Evolutionary conservation across 2,329 filamentous ascomycete species (phyloP), one percentile per base, ranked within the genome.

Genomic region (Colletotrichum aenigma): DNA sequence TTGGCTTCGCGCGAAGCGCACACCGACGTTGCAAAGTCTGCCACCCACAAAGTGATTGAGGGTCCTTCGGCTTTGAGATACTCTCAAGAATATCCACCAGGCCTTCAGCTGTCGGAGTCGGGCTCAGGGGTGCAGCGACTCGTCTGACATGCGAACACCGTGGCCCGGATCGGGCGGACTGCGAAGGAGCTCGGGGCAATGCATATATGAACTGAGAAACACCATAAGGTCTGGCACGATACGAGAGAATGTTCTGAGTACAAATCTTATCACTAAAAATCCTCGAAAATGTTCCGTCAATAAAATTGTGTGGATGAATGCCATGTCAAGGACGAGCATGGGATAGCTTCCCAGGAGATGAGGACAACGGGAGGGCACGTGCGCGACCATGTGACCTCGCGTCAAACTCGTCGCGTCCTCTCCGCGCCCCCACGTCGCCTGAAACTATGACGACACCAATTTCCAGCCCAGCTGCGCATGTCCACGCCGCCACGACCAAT

Each of bases 361-460:
- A 7, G 26, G 9, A 58, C 16, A 30, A 0, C 3, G 9, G 34
- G 2, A 9, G 18, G 4, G 6, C 60, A 66, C 72, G 55, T 75
- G 61, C 2, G 3, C 1, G 4, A 1, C 21, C 75, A 77, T 64
- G 68, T 77, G 75, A 73, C 24, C 21, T 36, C 75, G 75, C 73
- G 73, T 77, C 55, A 26, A 16, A 52, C 36, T n/a, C 16, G 75
- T 66, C 75, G 75, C 75, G 75, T 76, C 66, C 8, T 16, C 18
- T 43, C 58, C 69, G 55, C 55, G 55, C 18, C 32, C 32, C 66
- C 9, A 26, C 9, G 7, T 43, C 36, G 26, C 38, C 60, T 34
- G 26, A 38, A 56, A 21, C 68, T 52, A 74, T 74, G 71, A 74
- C 66, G 71, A 74, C 71, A 74, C 52, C 61, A 26, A 43, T 55